Percentiles rank a stretch among this genome's conserved stretches.
Evolutionary conservation across 2,329 filamentous ascomycete species (phyloP).

Genomic region (Lecanicillium sp.): DNA sequence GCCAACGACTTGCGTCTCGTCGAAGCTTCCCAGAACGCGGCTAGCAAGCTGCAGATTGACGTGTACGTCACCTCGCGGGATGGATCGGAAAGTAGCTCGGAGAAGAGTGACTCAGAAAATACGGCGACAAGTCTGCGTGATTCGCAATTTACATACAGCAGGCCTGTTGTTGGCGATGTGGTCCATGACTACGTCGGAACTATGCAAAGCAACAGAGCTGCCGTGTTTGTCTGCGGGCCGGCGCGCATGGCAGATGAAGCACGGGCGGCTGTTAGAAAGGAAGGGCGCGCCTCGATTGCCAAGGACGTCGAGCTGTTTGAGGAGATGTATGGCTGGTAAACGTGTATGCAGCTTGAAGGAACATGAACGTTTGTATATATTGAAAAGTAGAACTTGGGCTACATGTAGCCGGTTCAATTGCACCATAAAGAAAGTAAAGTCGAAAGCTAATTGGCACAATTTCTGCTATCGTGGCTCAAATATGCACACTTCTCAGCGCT

Average conservation of each 20-base stretch:
- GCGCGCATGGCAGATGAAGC: conserved; percentile 31
- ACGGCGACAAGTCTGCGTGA: neutral
- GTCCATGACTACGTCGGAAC: conserved; percentile 22
- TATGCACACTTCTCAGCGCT: no score
- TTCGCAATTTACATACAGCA: conserved; percentile 13
- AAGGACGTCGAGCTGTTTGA: conserved; percentile 26
- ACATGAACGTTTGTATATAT: no score
- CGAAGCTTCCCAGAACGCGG: conserved; percentile 19
- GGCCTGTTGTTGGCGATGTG: conserved; percentile 25
- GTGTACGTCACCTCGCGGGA: conserved; percentile 16
- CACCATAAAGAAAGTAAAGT: no score
- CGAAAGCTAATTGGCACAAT: no score
- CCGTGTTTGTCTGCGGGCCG: conserved; percentile 32
- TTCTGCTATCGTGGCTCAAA: no score
- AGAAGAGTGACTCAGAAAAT: conserved; percentile 11
- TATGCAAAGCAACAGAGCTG: conserved; percentile 21
- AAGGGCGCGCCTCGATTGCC: conserved; percentile 16
- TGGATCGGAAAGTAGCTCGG: neutral
- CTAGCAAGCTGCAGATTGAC: conserved; percentile 25
- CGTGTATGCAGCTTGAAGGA: no score
- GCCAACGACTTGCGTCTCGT: conserved; percentile 21
- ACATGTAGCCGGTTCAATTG: no score
- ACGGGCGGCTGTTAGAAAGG: conserved; percentile 24
- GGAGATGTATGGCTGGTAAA: conserved; percentile 28
- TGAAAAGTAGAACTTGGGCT: no score